These are phyloP conservation scores for Agaricus subrufescens DNA, from an alignment of 768 basidiomycete species.

Conservation along the genomic window DNA sequence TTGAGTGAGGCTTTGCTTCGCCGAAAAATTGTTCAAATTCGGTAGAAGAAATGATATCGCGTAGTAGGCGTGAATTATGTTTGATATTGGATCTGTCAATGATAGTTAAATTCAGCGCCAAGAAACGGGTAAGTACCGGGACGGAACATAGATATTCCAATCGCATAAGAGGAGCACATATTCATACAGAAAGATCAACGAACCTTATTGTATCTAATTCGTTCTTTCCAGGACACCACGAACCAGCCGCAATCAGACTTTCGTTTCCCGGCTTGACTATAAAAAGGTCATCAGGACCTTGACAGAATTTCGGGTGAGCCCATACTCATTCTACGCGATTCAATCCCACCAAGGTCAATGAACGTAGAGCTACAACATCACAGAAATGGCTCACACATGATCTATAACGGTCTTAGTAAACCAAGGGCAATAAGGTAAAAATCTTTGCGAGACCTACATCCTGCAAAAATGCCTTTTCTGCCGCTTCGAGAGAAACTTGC, in stretches of 20 bases:
- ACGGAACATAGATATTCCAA: not conserved
- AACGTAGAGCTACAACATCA: not conserved
- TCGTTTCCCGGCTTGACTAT: slow-evolving; percentile 63
- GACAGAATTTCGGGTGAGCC: not conserved
- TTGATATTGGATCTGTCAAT: slow-evolving; percentile 53
- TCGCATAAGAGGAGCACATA: not conserved
- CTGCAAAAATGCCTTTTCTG: slow-evolving; percentile 85
- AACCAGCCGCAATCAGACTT: slow-evolving; percentile 74
- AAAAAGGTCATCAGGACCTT: not conserved
- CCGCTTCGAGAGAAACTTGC: slow-evolving; percentile 88
- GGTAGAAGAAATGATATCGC: slow-evolving; percentile 58
- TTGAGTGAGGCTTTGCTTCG: slow-evolving; percentile 51
- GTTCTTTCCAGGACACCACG: slow-evolving; percentile 75
- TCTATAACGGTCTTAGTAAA: slow-evolving; percentile 31
- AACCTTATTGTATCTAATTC: slow-evolving; percentile 77
- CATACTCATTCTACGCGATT: not conserved
- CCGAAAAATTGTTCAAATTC: slow-evolving; percentile 81
- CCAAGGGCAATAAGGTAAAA: not conserved
- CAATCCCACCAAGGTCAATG: not conserved
- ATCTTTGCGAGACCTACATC: slow-evolving; percentile 48
- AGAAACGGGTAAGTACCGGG: not conserved
- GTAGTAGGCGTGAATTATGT: slow-evolving; percentile 55
- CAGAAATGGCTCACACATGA: slow-evolving; percentile 46
- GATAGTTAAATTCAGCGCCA: not conserved
- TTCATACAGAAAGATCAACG: not conserved